Conservation (phyloP, 129 eudicot genomes). For the Saposhnikovia divaricata region DNA sequence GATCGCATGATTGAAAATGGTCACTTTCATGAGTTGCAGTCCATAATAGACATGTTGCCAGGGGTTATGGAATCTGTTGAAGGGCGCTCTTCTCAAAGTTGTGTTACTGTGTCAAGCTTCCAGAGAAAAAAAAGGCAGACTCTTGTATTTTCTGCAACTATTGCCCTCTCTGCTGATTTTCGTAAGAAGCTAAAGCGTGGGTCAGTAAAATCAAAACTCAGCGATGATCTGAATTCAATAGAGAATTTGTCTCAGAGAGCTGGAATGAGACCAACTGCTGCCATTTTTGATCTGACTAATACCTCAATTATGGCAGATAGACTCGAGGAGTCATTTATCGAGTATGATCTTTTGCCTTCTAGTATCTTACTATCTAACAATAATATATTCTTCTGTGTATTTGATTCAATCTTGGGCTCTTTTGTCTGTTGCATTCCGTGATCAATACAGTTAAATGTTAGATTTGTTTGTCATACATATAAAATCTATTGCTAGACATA, state of each 20-base stretch:
- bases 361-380: not conserved
- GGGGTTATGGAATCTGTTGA: slow-evolving; percentile 34
- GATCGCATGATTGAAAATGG: slow-evolving; percentile 96
- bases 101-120: slow-evolving; percentile 55
- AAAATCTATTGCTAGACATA: not conserved
- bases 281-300: slow-evolving; percentile 75
- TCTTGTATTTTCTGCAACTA: slow-evolving; percentile 93
- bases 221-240: slow-evolving; percentile 59
- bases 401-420: not conserved
- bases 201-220: slow-evolving; percentile 43
- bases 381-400: not conserved
- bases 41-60: slow-evolving; percentile 93
- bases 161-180: slow-evolving; percentile 87
- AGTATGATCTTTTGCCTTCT: slow-evolving; percentile 40
- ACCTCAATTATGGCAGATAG: slow-evolving; percentile 69
- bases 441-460: not conserved
- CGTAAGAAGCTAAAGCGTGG: slow-evolving; percentile 90
- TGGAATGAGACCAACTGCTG: slow-evolving; percentile 88
- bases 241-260: slow-evolving; percentile 89
- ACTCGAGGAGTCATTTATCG: slow-evolving; percentile 90
- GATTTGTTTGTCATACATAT: not conserved
- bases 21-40: slow-evolving; percentile 92
- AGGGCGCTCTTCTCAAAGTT: slow-evolving; percentile 48
- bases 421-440: not conserved
- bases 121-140: slow-evolving; percentile 96